Conservation (phyloP, 192 early-diverging fungal genomes). For the Gonapodya sp. region DNA sequence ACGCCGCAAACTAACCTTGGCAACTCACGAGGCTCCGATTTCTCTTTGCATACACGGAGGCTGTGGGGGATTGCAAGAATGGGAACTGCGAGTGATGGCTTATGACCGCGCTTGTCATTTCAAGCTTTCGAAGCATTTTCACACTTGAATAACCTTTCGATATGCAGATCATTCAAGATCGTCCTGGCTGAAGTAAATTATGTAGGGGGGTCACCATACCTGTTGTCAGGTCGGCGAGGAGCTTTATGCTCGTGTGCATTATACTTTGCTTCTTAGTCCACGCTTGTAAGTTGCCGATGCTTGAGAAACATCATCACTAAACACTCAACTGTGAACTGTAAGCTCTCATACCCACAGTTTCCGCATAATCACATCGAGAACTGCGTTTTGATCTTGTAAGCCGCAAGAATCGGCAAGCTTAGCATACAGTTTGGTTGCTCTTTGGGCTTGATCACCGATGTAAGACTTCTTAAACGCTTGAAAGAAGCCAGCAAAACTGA, state of each 20-base stretch:
- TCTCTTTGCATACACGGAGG: constrained; percentile 27
- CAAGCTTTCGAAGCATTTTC: constrained; percentile 66
- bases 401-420: constrained; percentile 56
- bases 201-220: constrained; percentile 23
- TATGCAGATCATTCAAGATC: not conserved
- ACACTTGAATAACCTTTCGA: constrained; percentile 55
- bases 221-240: constrained; percentile 71
- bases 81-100: constrained; percentile 65
- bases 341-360: constrained; percentile 38
- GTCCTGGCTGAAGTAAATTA: not conserved
- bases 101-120: constrained; percentile 55
- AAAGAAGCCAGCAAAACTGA: constrained; percentile 72
- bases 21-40: constrained; percentile 32
- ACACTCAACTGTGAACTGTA: not conserved
- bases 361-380: constrained; percentile 54
- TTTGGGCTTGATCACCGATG: constrained; percentile 58
- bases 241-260: constrained; percentile 51
- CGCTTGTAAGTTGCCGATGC: constrained; percentile 51
- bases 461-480: constrained; percentile 68
- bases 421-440: constrained; percentile 53
- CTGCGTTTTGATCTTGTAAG: constrained; percentile 46
- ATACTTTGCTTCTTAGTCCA: constrained; percentile 45
- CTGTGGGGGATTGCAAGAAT: constrained; percentile 52
- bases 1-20: not conserved
- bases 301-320: not conserved